Conservation (phyloP, 345 rosid species). For the Arabidopsis thaliana region DNA sequence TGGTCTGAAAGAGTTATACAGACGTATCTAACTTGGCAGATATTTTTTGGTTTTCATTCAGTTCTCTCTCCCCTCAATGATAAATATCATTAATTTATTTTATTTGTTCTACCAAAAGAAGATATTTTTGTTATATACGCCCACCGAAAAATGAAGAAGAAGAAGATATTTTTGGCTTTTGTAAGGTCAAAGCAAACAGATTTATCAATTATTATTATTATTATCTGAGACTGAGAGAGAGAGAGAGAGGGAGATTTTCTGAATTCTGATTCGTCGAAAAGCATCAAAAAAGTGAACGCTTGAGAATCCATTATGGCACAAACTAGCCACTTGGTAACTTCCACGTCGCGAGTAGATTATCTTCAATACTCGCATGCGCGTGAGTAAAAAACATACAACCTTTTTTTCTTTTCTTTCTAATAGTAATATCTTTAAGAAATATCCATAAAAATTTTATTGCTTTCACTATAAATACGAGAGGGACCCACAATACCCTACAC, state of each 20-base stretch:
- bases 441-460: constrained; percentile 36
- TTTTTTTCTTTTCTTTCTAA: not conserved
- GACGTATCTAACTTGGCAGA: too few species aligned
- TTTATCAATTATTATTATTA: too few species aligned
- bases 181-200: too few species aligned
- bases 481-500: constrained; percentile 57
- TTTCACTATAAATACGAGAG: constrained; percentile 51
- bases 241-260: constrained; percentile 1
- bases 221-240: too few species aligned
- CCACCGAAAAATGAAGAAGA: too few species aligned
- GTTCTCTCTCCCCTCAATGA: too few species aligned
- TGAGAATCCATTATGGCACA: constrained; percentile 20
- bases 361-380: constrained; percentile 1
- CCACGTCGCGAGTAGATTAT: constrained; percentile 9
- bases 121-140: too few species aligned
- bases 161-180: too few species aligned
- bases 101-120: too few species aligned
- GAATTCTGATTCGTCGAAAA: constrained; percentile 35
- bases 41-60: too few species aligned
- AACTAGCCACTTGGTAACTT: constrained; percentile 29
- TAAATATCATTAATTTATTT: too few species aligned
- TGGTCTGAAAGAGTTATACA: too few species aligned
- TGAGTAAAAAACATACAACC: not conserved
- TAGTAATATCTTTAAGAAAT: not conserved
- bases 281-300: constrained; percentile 13